Evolutionary conservation across 371 early-diverging fungal genomes (phyloP).

Genomic region (Apophysomyces sp.): DNA sequence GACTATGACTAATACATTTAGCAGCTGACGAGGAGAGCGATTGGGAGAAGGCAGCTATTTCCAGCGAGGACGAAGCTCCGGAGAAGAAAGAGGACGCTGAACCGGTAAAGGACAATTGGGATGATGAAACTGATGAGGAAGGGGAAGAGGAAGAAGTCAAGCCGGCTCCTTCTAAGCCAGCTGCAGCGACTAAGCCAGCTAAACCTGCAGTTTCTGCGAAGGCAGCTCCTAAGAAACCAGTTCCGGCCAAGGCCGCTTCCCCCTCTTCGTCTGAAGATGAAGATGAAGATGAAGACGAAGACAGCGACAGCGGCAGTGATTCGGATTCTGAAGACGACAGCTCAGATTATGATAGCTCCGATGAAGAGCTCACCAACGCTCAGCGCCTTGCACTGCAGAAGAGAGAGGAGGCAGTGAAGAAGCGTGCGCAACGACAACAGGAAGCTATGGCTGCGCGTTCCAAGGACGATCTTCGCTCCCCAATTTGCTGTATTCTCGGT

Average conservation of each 20-base stretch:
- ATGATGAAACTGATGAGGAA: slow-evolving; percentile 54
- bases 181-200: slow-evolving; percentile 26
- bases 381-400: slow-evolving; percentile 64
- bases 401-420: slow-evolving; percentile 81
- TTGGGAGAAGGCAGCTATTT: slow-evolving; percentile 53
- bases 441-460: slow-evolving; percentile 86
- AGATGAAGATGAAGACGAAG: too few species aligned
- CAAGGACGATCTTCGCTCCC: slow-evolving; percentile 92
- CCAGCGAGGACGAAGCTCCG: slow-evolving; percentile 38
- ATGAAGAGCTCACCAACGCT: slow-evolving; percentile 62
- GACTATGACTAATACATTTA: background rate
- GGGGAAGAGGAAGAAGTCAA: slow-evolving; percentile 35
- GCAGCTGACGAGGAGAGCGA: slow-evolving; percentile 38
- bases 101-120: slow-evolving; percentile 63
- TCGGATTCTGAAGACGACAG: slow-evolving; percentile 45
- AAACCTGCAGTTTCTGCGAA: slow-evolving; percentile 6
- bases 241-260: slow-evolving; percentile 15
- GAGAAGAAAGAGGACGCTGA: slow-evolving; percentile 34
- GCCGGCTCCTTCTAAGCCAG: slow-evolving; percentile 10
- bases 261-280: slow-evolving; percentile 23
- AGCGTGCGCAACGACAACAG: slow-evolving; percentile 70
- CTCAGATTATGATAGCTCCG: slow-evolving; percentile 55
- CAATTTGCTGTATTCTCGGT: slow-evolving; percentile 99
- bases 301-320: too few species aligned
- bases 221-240: slow-evolving; percentile 34